Evolutionary conservation across 208 protist species (phyloP).

Genomic region (Trypanosoma mega): DNA sequence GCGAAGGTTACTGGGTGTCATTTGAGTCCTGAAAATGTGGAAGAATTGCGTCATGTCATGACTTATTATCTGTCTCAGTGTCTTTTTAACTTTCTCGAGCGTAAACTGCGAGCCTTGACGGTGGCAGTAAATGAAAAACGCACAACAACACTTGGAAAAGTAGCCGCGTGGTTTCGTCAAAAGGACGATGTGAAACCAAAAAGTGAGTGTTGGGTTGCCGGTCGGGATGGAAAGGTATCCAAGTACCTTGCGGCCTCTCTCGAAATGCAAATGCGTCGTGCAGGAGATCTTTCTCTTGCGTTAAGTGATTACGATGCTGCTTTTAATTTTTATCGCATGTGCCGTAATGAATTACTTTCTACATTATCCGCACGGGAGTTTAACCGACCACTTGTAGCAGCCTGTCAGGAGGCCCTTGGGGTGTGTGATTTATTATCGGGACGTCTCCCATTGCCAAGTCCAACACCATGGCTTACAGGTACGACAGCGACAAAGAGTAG

Average conservation of each 20-base stretch:
- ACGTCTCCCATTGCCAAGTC: slow-evolving; percentile 44
- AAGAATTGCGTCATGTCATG: slow-evolving; percentile 64
- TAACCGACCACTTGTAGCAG: slow-evolving; percentile 71
- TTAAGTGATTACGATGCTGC: slow-evolving; percentile 70
- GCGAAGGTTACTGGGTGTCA: slow-evolving; percentile 72
- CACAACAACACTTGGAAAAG: slow-evolving; percentile 76
- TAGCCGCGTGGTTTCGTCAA: slow-evolving; percentile 79
- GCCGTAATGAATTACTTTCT: slow-evolving; percentile 65
- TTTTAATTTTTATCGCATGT: slow-evolving; percentile 66
- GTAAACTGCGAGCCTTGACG: slow-evolving; percentile 54
- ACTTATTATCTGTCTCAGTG: slow-evolving; percentile 66
- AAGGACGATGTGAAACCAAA: slow-evolving; percentile 65
- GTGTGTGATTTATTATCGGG: slow-evolving; percentile 54
- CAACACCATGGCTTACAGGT: slow-evolving; percentile 51
- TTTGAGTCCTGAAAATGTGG: slow-evolving; percentile 65
- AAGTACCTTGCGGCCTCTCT: slow-evolving; percentile 65
- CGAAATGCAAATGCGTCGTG: slow-evolving; percentile 85
- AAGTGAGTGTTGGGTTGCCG: slow-evolving; percentile 25
- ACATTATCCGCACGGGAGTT: slow-evolving; percentile 56
- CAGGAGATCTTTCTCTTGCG: slow-evolving; percentile 60
- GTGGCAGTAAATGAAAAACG: slow-evolving; percentile 67
- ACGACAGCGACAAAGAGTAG: slow-evolving; percentile 33
- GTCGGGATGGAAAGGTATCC: slow-evolving; percentile 14
- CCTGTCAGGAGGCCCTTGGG: slow-evolving; percentile 70
- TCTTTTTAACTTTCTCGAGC: slow-evolving; percentile 72